Base-by-base conservation (phyloP, 495 filamentous ascomycete species). In the Tuber calosporum region DNA sequence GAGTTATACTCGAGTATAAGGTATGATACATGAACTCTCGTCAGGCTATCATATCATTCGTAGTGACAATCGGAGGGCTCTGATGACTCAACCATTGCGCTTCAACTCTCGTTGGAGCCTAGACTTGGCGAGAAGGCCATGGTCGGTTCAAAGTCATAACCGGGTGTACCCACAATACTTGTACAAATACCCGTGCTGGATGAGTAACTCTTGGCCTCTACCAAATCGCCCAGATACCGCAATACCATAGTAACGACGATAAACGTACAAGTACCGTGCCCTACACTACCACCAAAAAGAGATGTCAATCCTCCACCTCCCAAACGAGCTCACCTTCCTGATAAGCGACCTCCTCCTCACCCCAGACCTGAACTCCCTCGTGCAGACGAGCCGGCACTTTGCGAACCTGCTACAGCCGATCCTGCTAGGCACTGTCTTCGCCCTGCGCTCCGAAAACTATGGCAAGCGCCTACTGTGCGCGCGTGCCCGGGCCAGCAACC, bases 281-380 rank as follows among this genome's bases (percentile, higher is more conserved):
- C 45, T 8, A 20, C 45, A 0, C 45, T 11, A 7, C 26, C 45
- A n/a, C 45, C 45, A 26, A 53, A 53, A 53, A 43, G 11, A 53
- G 13, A 53, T 53, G 53, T 62, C 53, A 15, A 62, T 62, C 53
- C 53, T 62, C 26, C 26, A 48, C 37, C 76, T 78, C 37, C 76
- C 76, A 4, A 78, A 78, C 75, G 76, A 78, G 37, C 74, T 78
- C 26, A 71, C 77, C 67, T 71, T 77, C 42, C 45, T 78, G n/a
- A 77, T 78, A 22, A 71, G 74, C 48, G n/a, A 73, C 34, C 42
- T 70, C 34, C 75, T 78, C 11, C 58, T 26, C 17, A 70, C 77
- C 13, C 76, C 74, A 1, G 76, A 78, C 17, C 70, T 78, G 17
- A 77, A 77, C 58, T 78, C 76, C 11, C 77, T 78, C 67, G 26